A percentile compares a stretch with the other conserved stretches of the same genome.
Evolutionary conservation across 164 flowering plant species (phyloP).

Genomic region (Kalanchoe fedtschenkoi): DNA sequence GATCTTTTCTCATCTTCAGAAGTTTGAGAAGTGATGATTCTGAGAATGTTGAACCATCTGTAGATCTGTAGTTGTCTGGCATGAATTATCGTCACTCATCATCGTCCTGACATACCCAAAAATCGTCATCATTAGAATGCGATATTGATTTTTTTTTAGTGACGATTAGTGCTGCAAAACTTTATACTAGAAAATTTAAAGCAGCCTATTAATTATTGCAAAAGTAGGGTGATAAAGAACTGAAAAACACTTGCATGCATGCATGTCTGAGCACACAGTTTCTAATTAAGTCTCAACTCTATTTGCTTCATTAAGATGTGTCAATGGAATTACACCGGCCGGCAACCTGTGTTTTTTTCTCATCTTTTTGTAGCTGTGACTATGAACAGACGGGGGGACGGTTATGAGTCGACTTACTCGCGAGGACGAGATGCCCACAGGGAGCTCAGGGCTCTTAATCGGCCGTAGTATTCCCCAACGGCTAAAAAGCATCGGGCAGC

Average conservation of each 20-base stretch:
- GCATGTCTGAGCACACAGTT: no score
- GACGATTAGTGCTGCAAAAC: no score
- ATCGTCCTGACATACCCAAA: constrained; percentile 48
- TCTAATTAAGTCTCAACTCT: no score
- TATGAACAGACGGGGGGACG: background rate
- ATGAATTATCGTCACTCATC: constrained; percentile 52
- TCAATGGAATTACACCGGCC: no score
- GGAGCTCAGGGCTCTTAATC: constrained; percentile 84
- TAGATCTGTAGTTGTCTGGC: constrained; percentile 61
- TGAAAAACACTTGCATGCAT: no score
- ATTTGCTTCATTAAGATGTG: no score
- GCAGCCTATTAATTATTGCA: no score
- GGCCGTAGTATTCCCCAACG: constrained; percentile 78
- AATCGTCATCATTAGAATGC: background rate
- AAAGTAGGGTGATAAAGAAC: no score
- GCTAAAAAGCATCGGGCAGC: constrained; percentile 82
- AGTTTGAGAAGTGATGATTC: constrained; percentile 47
- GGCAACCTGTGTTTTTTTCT: no score
- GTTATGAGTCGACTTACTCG: constrained; percentile 44
- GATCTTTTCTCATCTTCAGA: constrained; percentile 20
- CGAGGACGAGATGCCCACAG: constrained; percentile 89
- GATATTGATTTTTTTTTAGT: no score
- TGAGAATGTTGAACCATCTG: constrained; percentile 65
- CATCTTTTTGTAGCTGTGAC: background rate
- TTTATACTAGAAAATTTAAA: no score